Evolutionary conservation across 345 rosid species (phyloP), one percentile per base, ranked within the genome.

Genomic region (Eutrema yunnanense): DNA sequence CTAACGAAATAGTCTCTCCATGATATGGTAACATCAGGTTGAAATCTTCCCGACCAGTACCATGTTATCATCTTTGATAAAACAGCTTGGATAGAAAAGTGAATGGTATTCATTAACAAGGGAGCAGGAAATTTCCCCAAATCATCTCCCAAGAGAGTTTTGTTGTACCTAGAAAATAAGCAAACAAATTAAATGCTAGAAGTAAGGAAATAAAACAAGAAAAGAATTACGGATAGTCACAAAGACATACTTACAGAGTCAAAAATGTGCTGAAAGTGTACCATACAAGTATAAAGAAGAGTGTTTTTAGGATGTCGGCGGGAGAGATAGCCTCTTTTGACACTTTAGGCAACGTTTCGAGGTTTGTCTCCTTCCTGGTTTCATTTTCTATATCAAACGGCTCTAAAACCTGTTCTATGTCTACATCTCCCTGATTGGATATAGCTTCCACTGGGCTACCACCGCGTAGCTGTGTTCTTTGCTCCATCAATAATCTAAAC

Each of bases 121-220:
- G 99, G 99, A 76, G 99, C 99, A 0, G 99, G 99, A 72, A 92
- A 96, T 73, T 80, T 92, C 66, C 99, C 99, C 84, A 96, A 62
- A 77, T 96, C 82, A 82, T 96, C 96, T 77, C 99, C 99, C 74
- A 90, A 79, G 38, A 96, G 83, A 51, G 99, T 96, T 86, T 92
- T 96, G 77, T 90, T 92, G 78, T 96, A 92, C 88, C 99, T 96
- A 62, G 8, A 50, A 78, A 36, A 47, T 6, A 53, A 73, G 60
- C 53, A 53, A 53, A 32, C 62, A 55, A 26, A 33, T 10, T 60
- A 46, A 53, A 67, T 53, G 70, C 64, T 4, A 54, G 56, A 5
- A 30, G 60, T 53, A 67, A 32, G 64, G 67, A 52, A 40, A 3
- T 22, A 42, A 13, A 49, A 38, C 7, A 50, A 53, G 48, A 69